phyloP scores from a whole-genome alignment of 495 filamentous ascomycete genomes.

The Neohortaea acidophila region DNA sequence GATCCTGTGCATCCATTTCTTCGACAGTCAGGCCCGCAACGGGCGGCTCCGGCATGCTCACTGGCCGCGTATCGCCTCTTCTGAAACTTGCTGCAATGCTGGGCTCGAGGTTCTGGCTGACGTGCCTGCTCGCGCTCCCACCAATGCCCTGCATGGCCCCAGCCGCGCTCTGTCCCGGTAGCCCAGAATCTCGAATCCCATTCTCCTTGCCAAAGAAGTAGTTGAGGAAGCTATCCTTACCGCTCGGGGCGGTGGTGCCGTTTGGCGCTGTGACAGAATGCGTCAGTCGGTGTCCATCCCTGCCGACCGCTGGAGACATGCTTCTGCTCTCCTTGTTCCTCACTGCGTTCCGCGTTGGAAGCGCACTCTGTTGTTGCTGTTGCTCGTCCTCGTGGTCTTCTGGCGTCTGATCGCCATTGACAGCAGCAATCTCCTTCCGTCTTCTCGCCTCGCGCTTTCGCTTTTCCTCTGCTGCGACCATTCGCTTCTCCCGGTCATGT shows the following conservation, averaged over 20 bases:
- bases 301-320: conserved; percentile 65
- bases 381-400: conserved; percentile 57
- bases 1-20: no score
- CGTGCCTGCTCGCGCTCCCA: conserved; percentile 41
- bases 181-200: conserved; percentile 27
- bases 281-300: conserved; percentile 33
- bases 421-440: conserved; percentile 56
- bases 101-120: conserved; percentile 58
- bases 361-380: conserved; percentile 10
- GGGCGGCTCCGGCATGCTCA: conserved; percentile 19
- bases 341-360: conserved; percentile 45
- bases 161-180: conserved; percentile 23
- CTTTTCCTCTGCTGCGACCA: conserved; percentile 62
- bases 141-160: conserved; percentile 11
- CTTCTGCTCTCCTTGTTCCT: conserved; percentile 48
- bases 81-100: conserved; percentile 73
- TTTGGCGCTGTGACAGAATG: conserved; percentile 5
- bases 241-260: conserved; percentile 37
- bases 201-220: conserved; percentile 98
- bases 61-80: conserved; percentile 45
- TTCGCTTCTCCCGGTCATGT: conserved; percentile 81
- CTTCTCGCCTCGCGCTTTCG: conserved; percentile 68
- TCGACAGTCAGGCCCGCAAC: conserved; percentile 22
- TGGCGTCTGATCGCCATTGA: conserved; percentile 57
- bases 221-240: conserved; percentile 81